Percentiles rank a stretch among this genome's conserved stretches.
These are phyloP conservation scores for Quercus ilex DNA, from an alignment of 306 rosid genomes.

Conservation along the genomic window DNA sequence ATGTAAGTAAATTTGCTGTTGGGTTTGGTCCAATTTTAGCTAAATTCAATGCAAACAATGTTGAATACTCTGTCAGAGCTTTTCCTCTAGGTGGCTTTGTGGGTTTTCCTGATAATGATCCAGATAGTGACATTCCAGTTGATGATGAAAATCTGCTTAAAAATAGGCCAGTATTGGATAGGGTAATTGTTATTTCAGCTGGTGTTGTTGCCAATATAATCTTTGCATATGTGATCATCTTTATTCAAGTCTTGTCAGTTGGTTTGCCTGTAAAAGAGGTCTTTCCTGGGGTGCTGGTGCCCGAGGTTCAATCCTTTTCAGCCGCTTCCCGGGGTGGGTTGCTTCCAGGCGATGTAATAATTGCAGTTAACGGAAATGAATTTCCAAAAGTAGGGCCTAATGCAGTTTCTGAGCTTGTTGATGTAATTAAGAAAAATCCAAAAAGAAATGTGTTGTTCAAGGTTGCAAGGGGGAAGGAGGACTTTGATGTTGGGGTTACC, in stretches of 20 bases:
- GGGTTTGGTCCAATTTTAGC: conserved; percentile 98
- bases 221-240: conserved; percentile 76
- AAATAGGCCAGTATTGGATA: conserved; percentile 92
- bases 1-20: conserved; percentile 94
- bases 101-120: conserved; percentile 99
- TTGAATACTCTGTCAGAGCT: conserved; percentile 90
- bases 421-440: conserved; percentile 65
- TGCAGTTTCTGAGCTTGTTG: conserved; percentile 73
- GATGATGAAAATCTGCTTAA: conserved; percentile 85
- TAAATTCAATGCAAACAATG: conserved; percentile 84
- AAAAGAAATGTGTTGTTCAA: conserved; percentile 67
- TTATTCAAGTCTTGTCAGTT: conserved; percentile 79
- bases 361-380: conserved; percentile 65
- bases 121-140: conserved; percentile 81
- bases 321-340: conserved; percentile 93
- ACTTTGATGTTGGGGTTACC: conserved; percentile 65
- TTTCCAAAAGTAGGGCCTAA: conserved; percentile 64
- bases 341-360: conserved; percentile 80
- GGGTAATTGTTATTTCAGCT: conserved; percentile 86
- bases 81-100: conserved; percentile 98
- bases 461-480: conserved; percentile 62
- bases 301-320: conserved; percentile 77
- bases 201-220: conserved; percentile 92
- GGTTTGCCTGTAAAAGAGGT: conserved; percentile 93
- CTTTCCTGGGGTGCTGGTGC: conserved; percentile 87